phyloP scores from a whole-genome alignment of 441 rosid genomes.

The Populus hybrid region DNA sequence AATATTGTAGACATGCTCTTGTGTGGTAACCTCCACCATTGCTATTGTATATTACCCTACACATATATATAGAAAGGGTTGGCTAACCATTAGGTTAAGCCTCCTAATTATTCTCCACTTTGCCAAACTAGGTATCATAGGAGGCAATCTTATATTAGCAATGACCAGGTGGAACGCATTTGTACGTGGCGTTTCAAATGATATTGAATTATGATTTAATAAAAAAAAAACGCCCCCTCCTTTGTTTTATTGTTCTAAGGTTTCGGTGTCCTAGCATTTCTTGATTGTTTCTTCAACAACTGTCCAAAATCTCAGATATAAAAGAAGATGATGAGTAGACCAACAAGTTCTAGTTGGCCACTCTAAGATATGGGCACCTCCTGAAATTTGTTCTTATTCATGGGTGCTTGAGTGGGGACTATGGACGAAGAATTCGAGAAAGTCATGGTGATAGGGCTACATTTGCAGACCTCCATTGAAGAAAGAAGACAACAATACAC shows the following conservation, averaged over 20 bases:
- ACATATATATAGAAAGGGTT: too few species aligned
- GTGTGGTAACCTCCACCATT: too few species aligned
- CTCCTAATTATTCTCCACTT: background rate
- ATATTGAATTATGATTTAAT: background rate
- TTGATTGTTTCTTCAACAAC: background rate
- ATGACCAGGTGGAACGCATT: background rate
- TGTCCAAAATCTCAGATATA: background rate
- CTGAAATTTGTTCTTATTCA: background rate
- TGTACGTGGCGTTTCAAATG: background rate
- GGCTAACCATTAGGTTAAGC: too few species aligned
- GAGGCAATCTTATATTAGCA: slow-evolving; percentile 9
- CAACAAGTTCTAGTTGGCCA: slow-evolving; percentile 1
- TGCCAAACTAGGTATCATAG: slow-evolving; percentile 15
- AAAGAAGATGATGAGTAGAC: background rate
- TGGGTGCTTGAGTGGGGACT: slow-evolving; percentile 18
- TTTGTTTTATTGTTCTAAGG: slow-evolving; percentile 6
- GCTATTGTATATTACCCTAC: too few species aligned
- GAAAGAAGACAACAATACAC: slow-evolving; percentile 19
- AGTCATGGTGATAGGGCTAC: background rate
- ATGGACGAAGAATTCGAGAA: background rate
- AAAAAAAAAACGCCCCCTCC: background rate
- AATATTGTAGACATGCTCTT: too few species aligned
- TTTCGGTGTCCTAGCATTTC: background rate
- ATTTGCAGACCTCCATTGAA: background rate
- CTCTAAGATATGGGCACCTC: background rate